phyloP scores from a whole-genome alignment of 768 basidiomycete genomes.

The Crepidotus variabilis region DNA sequence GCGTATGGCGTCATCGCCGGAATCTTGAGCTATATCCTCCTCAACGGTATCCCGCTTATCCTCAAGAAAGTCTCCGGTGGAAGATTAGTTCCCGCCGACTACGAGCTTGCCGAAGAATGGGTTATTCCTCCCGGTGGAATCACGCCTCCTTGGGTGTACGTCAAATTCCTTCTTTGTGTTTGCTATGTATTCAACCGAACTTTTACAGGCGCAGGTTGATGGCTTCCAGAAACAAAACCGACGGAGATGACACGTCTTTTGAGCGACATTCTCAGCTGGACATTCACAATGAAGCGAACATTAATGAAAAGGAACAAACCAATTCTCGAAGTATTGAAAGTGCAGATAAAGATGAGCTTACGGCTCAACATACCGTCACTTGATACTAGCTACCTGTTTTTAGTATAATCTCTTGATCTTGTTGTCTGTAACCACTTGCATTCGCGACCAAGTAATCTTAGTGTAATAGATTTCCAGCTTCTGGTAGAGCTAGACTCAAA shows the following conservation, averaged over 20 bases:
- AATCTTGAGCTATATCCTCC: slow-evolving; percentile 60
- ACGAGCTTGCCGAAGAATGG: slow-evolving; percentile 66
- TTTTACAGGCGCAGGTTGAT: background rate
- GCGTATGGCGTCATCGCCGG: slow-evolving; percentile 89
- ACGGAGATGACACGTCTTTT: background rate
- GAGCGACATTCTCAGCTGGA: background rate
- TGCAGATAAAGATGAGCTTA: background rate
- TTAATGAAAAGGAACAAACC: background rate
- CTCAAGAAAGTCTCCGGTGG: slow-evolving; percentile 53
- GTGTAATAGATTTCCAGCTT: too few species aligned
- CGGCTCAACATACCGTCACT: background rate
- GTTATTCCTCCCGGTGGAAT: slow-evolving; percentile 68
- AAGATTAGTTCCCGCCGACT: slow-evolving; percentile 61
- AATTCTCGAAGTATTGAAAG: background rate
- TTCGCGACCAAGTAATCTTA: too few species aligned
- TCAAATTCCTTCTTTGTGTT: slow-evolving; percentile 7
- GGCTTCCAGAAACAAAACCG: background rate
- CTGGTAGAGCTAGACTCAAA: too few species aligned
- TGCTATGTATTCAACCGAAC: background rate
- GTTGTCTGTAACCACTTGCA: too few species aligned
- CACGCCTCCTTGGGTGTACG: slow-evolving; percentile 65
- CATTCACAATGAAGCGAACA: background rate
- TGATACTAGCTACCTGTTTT: background rate
- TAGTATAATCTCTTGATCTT: background rate
- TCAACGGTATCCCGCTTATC: slow-evolving; percentile 67